A percentile compares a stretch with the other conserved stretches of the same genome.
phyloP scores from a whole-genome alignment of 176 grass and related monocot genomes.

The Rhynchospora breviuscula region DNA sequence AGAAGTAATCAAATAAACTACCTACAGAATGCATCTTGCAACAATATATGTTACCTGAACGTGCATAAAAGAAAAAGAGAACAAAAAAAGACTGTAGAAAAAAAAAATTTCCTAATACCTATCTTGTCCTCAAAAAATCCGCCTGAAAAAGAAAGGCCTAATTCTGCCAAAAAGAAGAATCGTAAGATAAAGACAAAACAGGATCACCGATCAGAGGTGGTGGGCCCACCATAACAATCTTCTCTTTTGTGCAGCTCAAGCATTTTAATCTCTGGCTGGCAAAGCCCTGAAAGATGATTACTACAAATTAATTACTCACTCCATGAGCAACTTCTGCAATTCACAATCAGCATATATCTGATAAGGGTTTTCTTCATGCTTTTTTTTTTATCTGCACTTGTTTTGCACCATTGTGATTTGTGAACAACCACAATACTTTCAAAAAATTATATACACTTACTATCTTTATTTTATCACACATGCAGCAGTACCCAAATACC shows the following conservation, averaged over 20 bases:
- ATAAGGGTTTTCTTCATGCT: not conserved
- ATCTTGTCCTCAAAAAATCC: not conserved
- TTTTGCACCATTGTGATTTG: not conserved
- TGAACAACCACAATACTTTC: not conserved
- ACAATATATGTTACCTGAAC: not conserved
- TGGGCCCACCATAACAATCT: slow-evolving; percentile 60
- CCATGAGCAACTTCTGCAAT: not conserved
- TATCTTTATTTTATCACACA: not conserved
- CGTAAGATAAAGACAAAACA: not conserved
- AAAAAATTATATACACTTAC: not conserved
- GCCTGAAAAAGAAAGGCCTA: not conserved
- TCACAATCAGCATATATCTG: not conserved
- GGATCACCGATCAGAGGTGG: slow-evolving; percentile 19
- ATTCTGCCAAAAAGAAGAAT: not conserved
- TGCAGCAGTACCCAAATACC: not conserved
- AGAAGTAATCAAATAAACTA: slow-evolving; percentile 20
- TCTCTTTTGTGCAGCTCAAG: slow-evolving; percentile 77
- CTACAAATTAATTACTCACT: slow-evolving; percentile 14
- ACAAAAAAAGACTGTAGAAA: not conserved
- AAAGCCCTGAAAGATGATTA: slow-evolving; percentile 55
- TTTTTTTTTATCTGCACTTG: not conserved
- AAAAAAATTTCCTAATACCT: not conserved
- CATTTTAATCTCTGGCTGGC: slow-evolving; percentile 88
- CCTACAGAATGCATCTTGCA: not conserved
- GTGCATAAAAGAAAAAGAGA: not conserved